Evolutionary conservation across 495 filamentous ascomycete genomes (phyloP).

Genomic region (Trichoderma virens): DNA sequence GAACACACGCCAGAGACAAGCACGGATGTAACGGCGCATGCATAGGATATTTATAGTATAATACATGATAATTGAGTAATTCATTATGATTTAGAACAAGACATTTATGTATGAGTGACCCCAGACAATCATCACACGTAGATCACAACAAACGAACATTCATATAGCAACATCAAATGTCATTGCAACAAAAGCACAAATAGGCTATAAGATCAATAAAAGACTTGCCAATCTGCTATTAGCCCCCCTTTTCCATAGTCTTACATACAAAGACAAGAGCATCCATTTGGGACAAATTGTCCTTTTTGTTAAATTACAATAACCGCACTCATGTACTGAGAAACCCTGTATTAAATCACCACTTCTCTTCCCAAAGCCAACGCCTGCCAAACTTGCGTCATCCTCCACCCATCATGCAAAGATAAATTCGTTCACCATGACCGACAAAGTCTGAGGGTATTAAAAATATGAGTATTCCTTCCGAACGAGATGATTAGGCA

Average conservation of each 20-base stretch:
- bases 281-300: background rate
- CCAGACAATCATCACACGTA: too few species aligned
- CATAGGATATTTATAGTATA: too few species aligned
- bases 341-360: background rate
- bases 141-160: too few species aligned
- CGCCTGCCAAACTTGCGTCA: background rate
- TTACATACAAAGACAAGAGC: background rate
- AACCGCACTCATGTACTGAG: background rate
- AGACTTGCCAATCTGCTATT: background rate
- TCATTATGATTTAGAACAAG: too few species aligned
- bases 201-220: too few species aligned
- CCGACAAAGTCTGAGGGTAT: background rate
- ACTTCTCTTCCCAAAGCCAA: background rate
- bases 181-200: too few species aligned
- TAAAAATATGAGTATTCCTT: background rate
- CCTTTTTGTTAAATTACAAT: background rate
- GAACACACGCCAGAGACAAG: too few species aligned
- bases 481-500: constrained; percentile 41
- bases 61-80: too few species aligned
- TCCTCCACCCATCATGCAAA: background rate
- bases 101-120: too few species aligned
- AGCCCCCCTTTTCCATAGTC: background rate
- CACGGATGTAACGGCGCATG: too few species aligned
- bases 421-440: background rate
- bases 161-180: too few species aligned